Evolutionary conservation across 331 rosid genomes (phyloP).

Genomic region (Prunus yedoensis): DNA sequence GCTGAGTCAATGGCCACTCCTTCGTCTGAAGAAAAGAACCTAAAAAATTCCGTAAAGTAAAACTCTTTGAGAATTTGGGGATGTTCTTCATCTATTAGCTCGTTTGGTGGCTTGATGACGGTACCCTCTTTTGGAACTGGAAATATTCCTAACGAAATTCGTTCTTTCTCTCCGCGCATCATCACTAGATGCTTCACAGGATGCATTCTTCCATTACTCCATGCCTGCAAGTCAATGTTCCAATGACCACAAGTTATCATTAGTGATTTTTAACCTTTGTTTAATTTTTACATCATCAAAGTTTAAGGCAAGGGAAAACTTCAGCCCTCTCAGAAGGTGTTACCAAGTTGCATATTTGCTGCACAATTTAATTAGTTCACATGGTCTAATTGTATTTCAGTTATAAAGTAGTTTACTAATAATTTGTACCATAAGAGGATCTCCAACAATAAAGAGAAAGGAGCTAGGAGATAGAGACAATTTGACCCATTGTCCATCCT

Average conservation of each 20-base stretch:
- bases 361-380: not conserved
- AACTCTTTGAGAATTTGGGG: not conserved
- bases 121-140: not conserved
- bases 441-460: not conserved
- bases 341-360: not conserved
- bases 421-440: not conserved
- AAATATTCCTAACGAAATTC: constrained; percentile 7
- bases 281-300: no score
- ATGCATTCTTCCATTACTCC: constrained; percentile 18
- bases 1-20: not conserved
- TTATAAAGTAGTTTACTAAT: not conserved
- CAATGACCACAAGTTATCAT: no score
- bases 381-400: not conserved
- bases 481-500: not conserved
- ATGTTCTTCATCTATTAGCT: constrained; percentile 11
- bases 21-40: not conserved
- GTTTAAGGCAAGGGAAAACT: no score
- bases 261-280: not conserved
- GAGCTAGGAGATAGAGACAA: not conserved
- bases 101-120: constrained; percentile 20
- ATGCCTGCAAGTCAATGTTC: constrained; percentile 10
- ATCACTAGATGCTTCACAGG: constrained; percentile 10
- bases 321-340: no score
- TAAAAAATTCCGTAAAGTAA: not conserved
- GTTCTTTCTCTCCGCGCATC: not conserved